Conservation (phyloP, 768 basidiomycete species). For the Rhodotorula babjevae region DNA sequence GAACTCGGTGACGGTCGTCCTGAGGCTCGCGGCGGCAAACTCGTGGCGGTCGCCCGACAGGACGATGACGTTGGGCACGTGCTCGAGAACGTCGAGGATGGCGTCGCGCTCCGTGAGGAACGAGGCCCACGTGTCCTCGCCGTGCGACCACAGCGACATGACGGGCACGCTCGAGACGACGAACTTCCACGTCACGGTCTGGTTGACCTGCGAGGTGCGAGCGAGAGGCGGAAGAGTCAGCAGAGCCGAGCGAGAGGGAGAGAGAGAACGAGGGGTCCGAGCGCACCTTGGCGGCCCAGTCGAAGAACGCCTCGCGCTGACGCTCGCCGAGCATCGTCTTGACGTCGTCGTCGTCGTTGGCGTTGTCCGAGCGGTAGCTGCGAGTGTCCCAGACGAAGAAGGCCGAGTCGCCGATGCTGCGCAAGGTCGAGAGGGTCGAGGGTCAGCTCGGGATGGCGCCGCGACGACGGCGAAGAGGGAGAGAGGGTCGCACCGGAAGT, state of each 20-base stretch:
- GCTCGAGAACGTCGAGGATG: constrained; percentile 58
- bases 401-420: constrained; percentile 59
- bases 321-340: constrained; percentile 66
- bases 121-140: constrained; percentile 65
- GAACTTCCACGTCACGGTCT: constrained; percentile 71
- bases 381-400: constrained; percentile 77
- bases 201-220: constrained; percentile 55
- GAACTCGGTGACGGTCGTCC: constrained; percentile 56
- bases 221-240: background rate
- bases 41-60: constrained; percentile 64
- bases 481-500: constrained; percentile 44
- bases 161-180: constrained; percentile 70
- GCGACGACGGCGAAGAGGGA: background rate
- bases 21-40: constrained; percentile 57
- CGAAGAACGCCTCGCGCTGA: constrained; percentile 60
- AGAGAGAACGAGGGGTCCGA: too few species aligned
- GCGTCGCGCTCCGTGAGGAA: constrained; percentile 59
- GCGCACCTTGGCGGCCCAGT: constrained; percentile 60
- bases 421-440: too few species aligned
- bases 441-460: background rate
- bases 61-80: constrained; percentile 66
- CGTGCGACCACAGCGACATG: constrained; percentile 64
- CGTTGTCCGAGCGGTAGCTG: constrained; percentile 55
- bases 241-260: background rate
- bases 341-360: constrained; percentile 44